Evolutionary conservation across 306 rosid genomes (phyloP), one percentile per base, ranked within the genome.

Genomic region (Arachis stenosperma): DNA sequence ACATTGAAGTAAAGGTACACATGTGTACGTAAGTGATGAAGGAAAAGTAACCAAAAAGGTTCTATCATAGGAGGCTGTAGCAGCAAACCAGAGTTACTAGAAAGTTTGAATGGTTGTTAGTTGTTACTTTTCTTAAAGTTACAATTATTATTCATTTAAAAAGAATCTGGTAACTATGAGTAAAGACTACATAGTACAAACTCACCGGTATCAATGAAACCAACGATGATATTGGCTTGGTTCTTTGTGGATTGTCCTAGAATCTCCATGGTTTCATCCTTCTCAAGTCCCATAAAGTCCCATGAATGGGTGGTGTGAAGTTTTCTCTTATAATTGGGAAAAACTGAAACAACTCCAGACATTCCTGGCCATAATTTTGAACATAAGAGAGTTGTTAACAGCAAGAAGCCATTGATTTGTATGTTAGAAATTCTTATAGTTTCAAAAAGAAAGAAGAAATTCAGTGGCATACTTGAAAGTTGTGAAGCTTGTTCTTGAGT

Each of bases 301-400:
- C 96, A 90, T 30, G 93, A 90, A 81, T 90, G 96, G 56, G 96
- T 90, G 29, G 93, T 90, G 78, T 90, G 93, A 55, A 90, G 63
- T 43, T 53, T 84, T 78, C 96, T 88, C 76, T 84, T 90, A 7
- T 72, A 63, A 78, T 88, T 90, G 36, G 91, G 96, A 73, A 90
- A 88, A 55, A 88, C 96, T 60, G 93, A 90, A 70, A 90, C 85
- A 54, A 90, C 96, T 55, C 88, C 90, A 0, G 83, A 70, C 85
- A 90, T 90, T 76, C 76, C 93, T 90, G 90, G 58, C 79, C 65
- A 88, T 61, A 33, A 79, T 73, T 71, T 71, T 13, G 14, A 56
- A 67, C 60, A 52, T 6, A 8, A 33, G 4, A 33, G 37, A 33
- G 37, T 33, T 33, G 37, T 33, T 33, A 33, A 73, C 39, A 67